phyloP scores from a whole-genome alignment of 306 rosid species.

The Prosopis cineraria region DNA sequence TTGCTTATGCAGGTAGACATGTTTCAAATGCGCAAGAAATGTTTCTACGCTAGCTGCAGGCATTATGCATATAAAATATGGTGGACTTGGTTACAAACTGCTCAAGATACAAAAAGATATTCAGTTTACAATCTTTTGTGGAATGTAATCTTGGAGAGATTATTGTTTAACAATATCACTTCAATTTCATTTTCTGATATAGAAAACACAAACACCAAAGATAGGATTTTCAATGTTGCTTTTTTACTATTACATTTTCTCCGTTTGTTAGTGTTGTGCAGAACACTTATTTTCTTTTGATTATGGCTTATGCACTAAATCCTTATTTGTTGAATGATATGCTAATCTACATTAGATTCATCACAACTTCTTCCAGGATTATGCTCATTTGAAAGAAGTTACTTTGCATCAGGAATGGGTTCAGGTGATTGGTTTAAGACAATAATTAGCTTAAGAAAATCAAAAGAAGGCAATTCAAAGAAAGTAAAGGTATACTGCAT shows the following conservation, averaged over 20 bases:
- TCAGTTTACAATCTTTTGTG: not conserved
- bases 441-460: conserved; percentile 62
- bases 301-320: conserved; percentile 7
- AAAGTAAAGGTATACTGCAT: conserved; percentile 61
- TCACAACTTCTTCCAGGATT: conserved; percentile 45
- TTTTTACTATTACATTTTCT: not conserved
- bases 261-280: conserved; percentile 17
- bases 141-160: not conserved
- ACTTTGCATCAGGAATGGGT: conserved; percentile 59
- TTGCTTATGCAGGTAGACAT: not conserved
- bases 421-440: conserved; percentile 93
- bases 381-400: conserved; percentile 42
- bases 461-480: conserved; percentile 64
- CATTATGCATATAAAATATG: conserved; percentile 9
- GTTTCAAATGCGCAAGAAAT: not conserved
- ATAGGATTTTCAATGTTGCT: not conserved
- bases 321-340: conserved; percentile 22
- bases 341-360: conserved; percentile 38
- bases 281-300: conserved; percentile 1
- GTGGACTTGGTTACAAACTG: not conserved
- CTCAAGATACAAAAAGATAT: not conserved
- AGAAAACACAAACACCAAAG: not conserved
- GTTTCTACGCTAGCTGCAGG: conserved; percentile 9
- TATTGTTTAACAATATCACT: not conserved
- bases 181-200: not conserved